phyloP scores from a whole-genome alignment of 371 early-diverging fungal genomes.

The Mucor lusitanicus region DNA sequence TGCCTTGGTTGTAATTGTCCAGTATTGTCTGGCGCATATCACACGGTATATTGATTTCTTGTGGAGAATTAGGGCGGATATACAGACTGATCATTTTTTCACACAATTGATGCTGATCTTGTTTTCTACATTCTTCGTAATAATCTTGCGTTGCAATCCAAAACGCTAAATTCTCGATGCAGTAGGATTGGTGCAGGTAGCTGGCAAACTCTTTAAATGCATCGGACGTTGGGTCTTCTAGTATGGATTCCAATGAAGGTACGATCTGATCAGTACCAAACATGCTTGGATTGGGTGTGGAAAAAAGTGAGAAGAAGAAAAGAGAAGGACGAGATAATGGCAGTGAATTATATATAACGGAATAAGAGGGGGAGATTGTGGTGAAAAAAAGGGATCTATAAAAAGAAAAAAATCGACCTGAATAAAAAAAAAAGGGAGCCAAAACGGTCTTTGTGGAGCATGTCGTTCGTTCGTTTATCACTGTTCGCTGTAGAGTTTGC shows the following conservation, averaged over 20 bases:
- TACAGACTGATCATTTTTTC: conserved; percentile 32
- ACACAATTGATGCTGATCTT: conserved; percentile 8
- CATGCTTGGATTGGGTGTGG: background rate
- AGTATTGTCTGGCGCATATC: conserved; percentile 48
- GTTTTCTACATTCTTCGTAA: conserved; percentile 16
- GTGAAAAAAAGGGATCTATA: background rate
- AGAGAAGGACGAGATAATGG: conserved; percentile 6
- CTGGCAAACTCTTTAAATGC: conserved; percentile 39
- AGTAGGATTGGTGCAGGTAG: conserved; percentile 42
- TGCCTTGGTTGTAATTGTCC: conserved; percentile 20
- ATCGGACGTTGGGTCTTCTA: conserved; percentile 29
- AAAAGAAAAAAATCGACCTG: background rate
- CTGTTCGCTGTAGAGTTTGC: background rate
- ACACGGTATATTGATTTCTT: conserved; percentile 55
- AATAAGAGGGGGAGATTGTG: conserved; percentile 5
- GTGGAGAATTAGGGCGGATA: conserved; percentile 46
- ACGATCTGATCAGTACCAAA: conserved; percentile 13
- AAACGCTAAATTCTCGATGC: conserved; percentile 47
- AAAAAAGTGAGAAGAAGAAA: conserved; percentile 11
- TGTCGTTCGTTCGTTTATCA: background rate
- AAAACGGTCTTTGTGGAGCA: too few relatives aligned
- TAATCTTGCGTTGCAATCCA: conserved; percentile 48
- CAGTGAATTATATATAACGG: background rate
- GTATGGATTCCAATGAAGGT: conserved; percentile 34
- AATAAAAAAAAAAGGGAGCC: background rate